A percentile compares a stretch with the other conserved stretches of the same genome.
Evolutionary conservation across 768 basidiomycete species (phyloP).

Genomic region (Sarcomyxa edulis): DNA sequence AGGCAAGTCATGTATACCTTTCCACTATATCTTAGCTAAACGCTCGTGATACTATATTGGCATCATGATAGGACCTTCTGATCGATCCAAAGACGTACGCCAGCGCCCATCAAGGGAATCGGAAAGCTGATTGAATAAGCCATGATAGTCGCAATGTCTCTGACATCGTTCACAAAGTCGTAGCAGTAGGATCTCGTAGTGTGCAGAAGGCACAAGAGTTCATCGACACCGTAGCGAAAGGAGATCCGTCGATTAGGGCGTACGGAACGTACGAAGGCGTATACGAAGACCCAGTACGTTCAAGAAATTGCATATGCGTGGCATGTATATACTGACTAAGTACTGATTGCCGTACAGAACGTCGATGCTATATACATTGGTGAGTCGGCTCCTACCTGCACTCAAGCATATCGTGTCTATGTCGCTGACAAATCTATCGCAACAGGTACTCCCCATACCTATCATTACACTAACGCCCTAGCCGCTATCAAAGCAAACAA

Average conservation of each 20-base stretch:
- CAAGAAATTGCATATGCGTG: not conserved
- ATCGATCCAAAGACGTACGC: constrained; percentile 66
- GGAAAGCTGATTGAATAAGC: not conserved
- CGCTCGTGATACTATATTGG: not conserved
- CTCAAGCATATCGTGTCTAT: not conserved
- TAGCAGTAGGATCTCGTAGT: constrained; percentile 74
- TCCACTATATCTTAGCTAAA: not conserved
- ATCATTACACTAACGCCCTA: constrained; percentile 74
- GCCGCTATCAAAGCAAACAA: constrained; percentile 77
- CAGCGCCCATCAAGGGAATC: not conserved
- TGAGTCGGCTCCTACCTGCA: too few species aligned
- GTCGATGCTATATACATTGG: constrained; percentile 79
- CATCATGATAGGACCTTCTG: constrained; percentile 54
- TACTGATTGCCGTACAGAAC: constrained; percentile 31
- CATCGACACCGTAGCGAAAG: constrained; percentile 45
- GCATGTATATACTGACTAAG: not conserved
- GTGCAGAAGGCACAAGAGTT: constrained; percentile 67
- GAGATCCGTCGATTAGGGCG: constrained; percentile 52
- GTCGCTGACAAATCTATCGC: not conserved
- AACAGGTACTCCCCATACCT: constrained; percentile 78
- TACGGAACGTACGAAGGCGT: constrained; percentile 75
- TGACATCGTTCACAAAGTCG: constrained; percentile 64
- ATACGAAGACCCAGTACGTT: constrained; percentile 57
- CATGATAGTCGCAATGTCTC: constrained; percentile 52
- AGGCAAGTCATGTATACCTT: constrained; percentile 32